These are phyloP conservation scores for Hylodesmum podocarpum DNA, from an alignment of 306 rosid species.

Conservation along the genomic window DNA sequence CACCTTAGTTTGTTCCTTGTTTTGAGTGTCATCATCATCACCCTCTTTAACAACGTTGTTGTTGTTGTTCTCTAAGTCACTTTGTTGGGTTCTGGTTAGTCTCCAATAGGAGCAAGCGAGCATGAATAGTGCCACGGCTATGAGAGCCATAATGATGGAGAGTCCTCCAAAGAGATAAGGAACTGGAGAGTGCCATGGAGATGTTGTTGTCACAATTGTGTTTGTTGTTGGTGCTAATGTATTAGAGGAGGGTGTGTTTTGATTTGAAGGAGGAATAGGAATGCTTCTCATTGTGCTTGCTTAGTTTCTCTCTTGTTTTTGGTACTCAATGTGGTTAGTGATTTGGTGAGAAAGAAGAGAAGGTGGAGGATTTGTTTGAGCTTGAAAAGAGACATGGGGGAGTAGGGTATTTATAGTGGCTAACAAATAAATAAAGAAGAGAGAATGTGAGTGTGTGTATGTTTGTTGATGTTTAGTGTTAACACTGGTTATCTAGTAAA, in stretches of 20 bases:
- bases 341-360: background rate
- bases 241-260: background rate
- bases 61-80: slow-evolving; percentile 35
- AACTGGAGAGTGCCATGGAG: slow-evolving; percentile 80
- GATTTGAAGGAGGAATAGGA: background rate
- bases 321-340: background rate
- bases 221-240: background rate
- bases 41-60: background rate
- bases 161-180: slow-evolving; percentile 86
- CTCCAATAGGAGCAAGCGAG: slow-evolving; percentile 71
- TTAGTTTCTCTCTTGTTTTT: background rate
- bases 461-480: no score
- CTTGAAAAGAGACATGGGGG: background rate
- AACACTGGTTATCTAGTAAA: no score
- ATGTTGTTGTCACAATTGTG: background rate
- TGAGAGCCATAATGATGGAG: slow-evolving; percentile 57
- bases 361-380: background rate
- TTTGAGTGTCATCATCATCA: slow-evolving; percentile 20
- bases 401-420: background rate
- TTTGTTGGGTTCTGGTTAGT: slow-evolving; percentile 13
- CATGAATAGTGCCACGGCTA: slow-evolving; percentile 57
- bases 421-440: no score
- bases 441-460: no score
- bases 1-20: slow-evolving; percentile 23
- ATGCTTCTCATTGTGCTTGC: background rate